Percentiles rank a stretch among this genome's conserved stretches.
Evolutionary conservation across 129 eudicot species (phyloP).

Genomic region (Apium graveolens): DNA sequence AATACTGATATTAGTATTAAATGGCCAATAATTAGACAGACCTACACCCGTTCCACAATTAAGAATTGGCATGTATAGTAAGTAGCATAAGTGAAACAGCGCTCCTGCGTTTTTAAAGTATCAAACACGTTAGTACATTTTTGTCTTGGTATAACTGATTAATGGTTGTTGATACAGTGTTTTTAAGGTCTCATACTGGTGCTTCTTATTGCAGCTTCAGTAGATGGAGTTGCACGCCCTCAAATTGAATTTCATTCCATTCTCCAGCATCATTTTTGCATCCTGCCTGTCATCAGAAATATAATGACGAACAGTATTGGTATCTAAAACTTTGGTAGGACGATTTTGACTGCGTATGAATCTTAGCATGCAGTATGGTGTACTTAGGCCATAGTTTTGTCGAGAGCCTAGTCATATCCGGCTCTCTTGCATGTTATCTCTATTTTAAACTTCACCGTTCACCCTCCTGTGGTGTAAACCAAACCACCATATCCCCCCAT

Average conservation of each 20-base stretch:
- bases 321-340: neutral
- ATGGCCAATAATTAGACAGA: constrained; percentile 1
- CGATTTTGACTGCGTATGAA: neutral
- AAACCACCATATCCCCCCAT: neutral
- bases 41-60: neutral
- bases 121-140: neutral
- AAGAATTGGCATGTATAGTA: neutral
- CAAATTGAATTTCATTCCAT: neutral
- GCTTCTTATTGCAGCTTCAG: neutral
- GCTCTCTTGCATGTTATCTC: neutral
- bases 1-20: neutral
- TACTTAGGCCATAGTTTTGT: neutral
- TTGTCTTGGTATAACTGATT: neutral
- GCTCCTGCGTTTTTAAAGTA: neutral
- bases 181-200: neutral
- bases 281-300: neutral
- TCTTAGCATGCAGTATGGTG: neutral
- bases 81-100: neutral
- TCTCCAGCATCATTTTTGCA: neutral
- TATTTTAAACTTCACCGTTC: neutral
- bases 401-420: neutral
- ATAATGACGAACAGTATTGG: neutral
- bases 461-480: neutral
- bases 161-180: neutral
- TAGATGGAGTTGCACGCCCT: neutral